Evolutionary conservation across 164 flowering plant genomes (phyloP).

Genomic region (Stephania japonica): DNA sequence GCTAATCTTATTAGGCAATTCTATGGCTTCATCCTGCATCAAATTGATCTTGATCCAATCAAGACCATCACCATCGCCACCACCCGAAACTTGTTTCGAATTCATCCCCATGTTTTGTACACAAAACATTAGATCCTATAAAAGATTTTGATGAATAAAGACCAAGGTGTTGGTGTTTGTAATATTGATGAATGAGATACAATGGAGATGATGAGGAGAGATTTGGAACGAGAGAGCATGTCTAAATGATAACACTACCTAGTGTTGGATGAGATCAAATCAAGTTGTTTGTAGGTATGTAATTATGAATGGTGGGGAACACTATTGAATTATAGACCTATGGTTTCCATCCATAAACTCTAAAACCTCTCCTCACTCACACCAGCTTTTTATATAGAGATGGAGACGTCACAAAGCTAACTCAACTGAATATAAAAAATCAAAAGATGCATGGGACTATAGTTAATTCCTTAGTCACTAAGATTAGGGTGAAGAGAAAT

Average conservation of each 20-base stretch:
- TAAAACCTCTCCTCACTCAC: slow-evolving; percentile 11
- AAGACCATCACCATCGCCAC: slow-evolving; percentile 23
- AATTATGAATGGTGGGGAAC: slow-evolving; percentile 6
- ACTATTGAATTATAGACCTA: slow-evolving; percentile 1
- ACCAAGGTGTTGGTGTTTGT: neutral
- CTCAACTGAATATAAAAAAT: neutral
- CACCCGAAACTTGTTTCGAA: slow-evolving; percentile 42
- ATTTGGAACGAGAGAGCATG: slow-evolving; percentile 36
- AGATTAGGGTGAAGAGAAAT: slow-evolving; percentile 27
- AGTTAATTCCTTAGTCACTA: slow-evolving; percentile 27
- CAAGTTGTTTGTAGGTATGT: slow-evolving; percentile 7
- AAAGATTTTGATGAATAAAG: neutral
- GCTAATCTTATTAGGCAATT: slow-evolving; percentile 22
- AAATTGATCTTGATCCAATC: slow-evolving; percentile 41
- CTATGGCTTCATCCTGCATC: slow-evolving; percentile 17
- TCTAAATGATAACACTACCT: slow-evolving; percentile 20
- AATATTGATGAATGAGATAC: neutral
- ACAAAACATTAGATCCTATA: neutral
- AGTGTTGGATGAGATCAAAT: too few relatives aligned
- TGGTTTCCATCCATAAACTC: slow-evolving; percentile 5
- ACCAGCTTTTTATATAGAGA: slow-evolving; percentile 15
- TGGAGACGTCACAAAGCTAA: neutral
- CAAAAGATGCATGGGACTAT: neutral
- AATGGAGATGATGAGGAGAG: slow-evolving; percentile 9
- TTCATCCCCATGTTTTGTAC: slow-evolving; percentile 51